Evolutionary conservation across 805 yeast species (phyloP).

Genomic region (Wickerhamomyces rabaulensis): DNA sequence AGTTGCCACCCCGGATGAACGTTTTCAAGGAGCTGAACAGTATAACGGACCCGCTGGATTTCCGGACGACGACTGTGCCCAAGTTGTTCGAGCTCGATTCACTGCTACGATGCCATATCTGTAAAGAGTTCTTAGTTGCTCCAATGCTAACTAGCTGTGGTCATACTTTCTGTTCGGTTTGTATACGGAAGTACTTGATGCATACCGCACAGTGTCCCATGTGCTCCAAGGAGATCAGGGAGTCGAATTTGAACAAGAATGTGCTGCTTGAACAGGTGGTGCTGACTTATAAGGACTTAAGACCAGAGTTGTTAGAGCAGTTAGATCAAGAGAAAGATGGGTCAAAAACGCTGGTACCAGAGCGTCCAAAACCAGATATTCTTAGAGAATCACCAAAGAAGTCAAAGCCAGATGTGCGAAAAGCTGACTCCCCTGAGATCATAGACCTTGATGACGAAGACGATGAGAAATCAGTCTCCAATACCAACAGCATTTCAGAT

Average conservation of each 20-base stretch:
- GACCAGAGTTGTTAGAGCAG: constrained; percentile 33
- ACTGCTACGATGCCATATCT: constrained; percentile 74
- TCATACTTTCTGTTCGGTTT: constrained; percentile 84
- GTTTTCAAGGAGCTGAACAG: constrained; percentile 1
- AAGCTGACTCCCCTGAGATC: not conserved
- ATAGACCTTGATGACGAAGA: constrained; percentile 20
- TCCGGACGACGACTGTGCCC: constrained; percentile 52
- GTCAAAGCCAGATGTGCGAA: not conserved
- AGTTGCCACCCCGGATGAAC: too few species aligned
- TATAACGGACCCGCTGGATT: constrained; percentile 69
- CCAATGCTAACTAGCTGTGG: constrained; percentile 85
- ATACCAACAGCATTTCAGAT: constrained; percentile 8
- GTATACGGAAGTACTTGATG: constrained; percentile 71
- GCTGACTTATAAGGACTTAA: constrained; percentile 40
- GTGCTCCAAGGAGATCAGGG: constrained; percentile 66
- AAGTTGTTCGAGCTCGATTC: constrained; percentile 58
- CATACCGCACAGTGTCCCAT: constrained; percentile 65
- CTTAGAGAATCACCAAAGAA: not conserved
- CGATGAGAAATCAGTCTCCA: constrained; percentile 8
- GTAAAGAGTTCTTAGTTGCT: constrained; percentile 74
- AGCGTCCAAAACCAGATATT: not conserved
- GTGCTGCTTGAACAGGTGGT: constrained; percentile 69
- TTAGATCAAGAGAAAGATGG: constrained; percentile 13
- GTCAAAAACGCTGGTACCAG: not conserved
- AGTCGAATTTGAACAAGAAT: constrained; percentile 63